Conservation (phyloP, 1,284 basidiomycete species). For the Pulveroboletus ridleyi region DNA sequence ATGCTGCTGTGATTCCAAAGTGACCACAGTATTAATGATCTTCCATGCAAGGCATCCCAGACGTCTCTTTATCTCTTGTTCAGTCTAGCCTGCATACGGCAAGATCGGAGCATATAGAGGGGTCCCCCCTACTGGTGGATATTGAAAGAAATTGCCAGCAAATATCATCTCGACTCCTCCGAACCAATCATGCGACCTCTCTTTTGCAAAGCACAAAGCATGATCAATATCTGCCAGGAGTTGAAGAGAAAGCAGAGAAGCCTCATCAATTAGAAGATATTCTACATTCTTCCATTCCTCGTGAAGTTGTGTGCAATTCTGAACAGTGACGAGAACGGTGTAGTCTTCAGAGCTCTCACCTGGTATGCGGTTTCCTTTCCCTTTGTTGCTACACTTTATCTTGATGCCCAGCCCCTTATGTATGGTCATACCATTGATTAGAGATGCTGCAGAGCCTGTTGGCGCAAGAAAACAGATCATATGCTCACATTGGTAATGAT, state of each 20-base stretch:
- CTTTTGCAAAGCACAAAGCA: slow-evolving; percentile 25
- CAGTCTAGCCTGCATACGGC: slow-evolving; percentile 10
- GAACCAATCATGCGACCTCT: slow-evolving; percentile 15
- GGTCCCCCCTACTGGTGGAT: slow-evolving; percentile 30
- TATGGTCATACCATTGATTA: no score
- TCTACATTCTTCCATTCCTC: slow-evolving; percentile 14
- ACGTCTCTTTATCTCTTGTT: slow-evolving; percentile 17
- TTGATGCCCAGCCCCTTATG: slow-evolving; percentile 15
- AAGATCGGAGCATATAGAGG: slow-evolving; percentile 35
- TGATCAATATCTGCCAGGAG: slow-evolving; percentile 25
- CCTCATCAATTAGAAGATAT: background rate
- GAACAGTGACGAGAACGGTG: background rate
- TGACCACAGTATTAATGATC: slow-evolving; percentile 31
- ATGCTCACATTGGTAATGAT: no score
- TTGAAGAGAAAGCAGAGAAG: background rate
- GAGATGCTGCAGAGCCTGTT: no score
- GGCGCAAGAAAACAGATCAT: no score
- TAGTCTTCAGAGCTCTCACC: background rate
- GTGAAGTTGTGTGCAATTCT: background rate
- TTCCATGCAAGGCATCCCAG: slow-evolving; percentile 37
- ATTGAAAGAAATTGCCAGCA: slow-evolving; percentile 29
- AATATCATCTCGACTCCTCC: slow-evolving; percentile 14
- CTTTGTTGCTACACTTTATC: slow-evolving; percentile 8
- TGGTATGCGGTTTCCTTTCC: slow-evolving; percentile 3
- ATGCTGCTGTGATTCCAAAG: slow-evolving; percentile 36